Evolutionary conservation across 208 protist genomes (phyloP), one percentile per base, ranked within the genome.

Genomic region (Phytomonas sp.): DNA sequence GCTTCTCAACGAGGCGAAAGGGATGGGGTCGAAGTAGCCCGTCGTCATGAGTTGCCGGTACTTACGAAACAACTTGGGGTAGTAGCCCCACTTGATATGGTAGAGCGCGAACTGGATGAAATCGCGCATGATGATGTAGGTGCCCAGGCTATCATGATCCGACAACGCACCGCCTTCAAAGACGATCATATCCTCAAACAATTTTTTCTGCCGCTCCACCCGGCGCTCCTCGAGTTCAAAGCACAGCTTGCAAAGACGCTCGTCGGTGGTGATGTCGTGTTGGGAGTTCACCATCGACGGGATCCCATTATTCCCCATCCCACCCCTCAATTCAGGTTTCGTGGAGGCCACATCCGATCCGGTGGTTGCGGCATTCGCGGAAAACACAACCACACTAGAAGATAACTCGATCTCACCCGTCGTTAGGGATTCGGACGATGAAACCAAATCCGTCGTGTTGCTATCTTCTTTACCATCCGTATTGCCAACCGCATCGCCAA

Each of bases 21-120:
- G 89, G 37, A 95, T 84, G 26, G 89, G 89, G 70, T 92, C 87
- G 71, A 92, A 95, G 81, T 93, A 95, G 32, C 85, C 87, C 17
- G 77, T 89, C 33, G 86, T 93, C 85, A 94, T 92, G 9, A 92
- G 75, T 68, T 92, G 76, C 0, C 88, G 79, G 67, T 96, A 93
- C 72, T 96, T 94, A 74, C 88, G 81, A 60, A 83, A 84, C 37
- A 96, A 74, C 69, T 93, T 94, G 29, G 87, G 89, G 78, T 91
- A 93, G 80, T 96, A 96, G 13, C 91, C 91, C 87, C 88, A 94
- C 68, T 88, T 91, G 60, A 78, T 62, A 71, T 96, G 80, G 64
- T 96, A 94, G 8, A 96, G 73, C 31, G 84, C 85, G 68, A 94
- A 94, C 63, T 94, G 89, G 30, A 96, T 73, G 67, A 93, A 94